These are phyloP conservation scores for Camelina neglecta DNA, from an alignment of 345 rosid genomes.

Conservation along the genomic window DNA sequence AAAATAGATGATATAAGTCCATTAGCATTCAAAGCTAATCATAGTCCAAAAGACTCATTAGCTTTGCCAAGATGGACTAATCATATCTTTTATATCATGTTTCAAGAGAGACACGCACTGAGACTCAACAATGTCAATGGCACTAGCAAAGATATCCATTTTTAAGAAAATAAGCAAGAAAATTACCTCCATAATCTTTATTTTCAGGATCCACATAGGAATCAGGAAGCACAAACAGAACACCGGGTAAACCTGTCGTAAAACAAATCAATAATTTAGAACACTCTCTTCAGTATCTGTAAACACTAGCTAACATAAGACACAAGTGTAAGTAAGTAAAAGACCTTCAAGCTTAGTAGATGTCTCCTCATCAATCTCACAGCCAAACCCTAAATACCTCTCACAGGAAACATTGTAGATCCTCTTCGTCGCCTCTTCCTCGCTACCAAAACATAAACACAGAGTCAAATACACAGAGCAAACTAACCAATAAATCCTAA, in stretches of 20 bases:
- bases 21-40: slow-evolving; percentile 47
- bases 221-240: slow-evolving; percentile 89
- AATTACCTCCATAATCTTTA: slow-evolving; percentile 93
- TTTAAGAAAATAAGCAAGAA: background rate
- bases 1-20: slow-evolving; percentile 47
- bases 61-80: slow-evolving; percentile 63
- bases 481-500: background rate
- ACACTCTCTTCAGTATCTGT: background rate
- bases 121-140: slow-evolving; percentile 14
- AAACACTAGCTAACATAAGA: slow-evolving; percentile 17
- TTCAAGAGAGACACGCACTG: slow-evolving; percentile 1
- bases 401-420: slow-evolving; percentile 97
- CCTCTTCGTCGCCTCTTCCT: slow-evolving; percentile 90
- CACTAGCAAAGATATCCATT: slow-evolving; percentile 4
- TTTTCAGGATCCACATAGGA: slow-evolving; percentile 89
- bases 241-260: slow-evolving; percentile 78
- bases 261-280: slow-evolving; percentile 8
- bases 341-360: slow-evolving; percentile 89
- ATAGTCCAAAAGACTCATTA: slow-evolving; percentile 39
- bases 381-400: slow-evolving; percentile 93
- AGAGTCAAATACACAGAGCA: background rate
- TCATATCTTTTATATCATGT: background rate
- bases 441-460: slow-evolving; percentile 49
- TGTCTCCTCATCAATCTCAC: slow-evolving; percentile 97
- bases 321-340: background rate